Evolutionary conservation across 371 early-diverging fungal genomes (phyloP).

Genomic region (Syncephalastrum contaminatum): DNA sequence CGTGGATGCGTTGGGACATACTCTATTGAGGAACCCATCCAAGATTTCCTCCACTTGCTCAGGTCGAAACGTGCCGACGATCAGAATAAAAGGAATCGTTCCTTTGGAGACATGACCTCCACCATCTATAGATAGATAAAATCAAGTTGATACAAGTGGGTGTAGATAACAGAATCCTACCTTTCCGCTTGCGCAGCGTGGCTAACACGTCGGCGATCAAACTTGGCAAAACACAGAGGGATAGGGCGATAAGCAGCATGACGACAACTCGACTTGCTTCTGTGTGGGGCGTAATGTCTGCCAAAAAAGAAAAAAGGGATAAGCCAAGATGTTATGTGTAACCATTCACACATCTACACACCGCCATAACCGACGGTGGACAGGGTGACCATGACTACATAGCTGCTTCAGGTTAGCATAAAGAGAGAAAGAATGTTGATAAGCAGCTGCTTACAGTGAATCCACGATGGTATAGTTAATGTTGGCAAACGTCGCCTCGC

Average conservation of each 20-base stretch:
- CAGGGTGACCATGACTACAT: constrained; percentile 64
- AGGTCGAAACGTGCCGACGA: constrained; percentile 59
- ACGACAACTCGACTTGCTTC: constrained; percentile 63
- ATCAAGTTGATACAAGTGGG: neutral
- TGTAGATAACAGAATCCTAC: constrained; percentile 22
- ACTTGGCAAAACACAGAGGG: constrained; percentile 63
- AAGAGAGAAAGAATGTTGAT: neutral
- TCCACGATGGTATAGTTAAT: constrained; percentile 52
- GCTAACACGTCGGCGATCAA: constrained; percentile 57
- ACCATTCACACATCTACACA: constrained; percentile 2
- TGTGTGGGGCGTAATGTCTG: constrained; percentile 70
- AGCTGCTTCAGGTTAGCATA: constrained; percentile 17
- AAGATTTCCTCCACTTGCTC: constrained; percentile 60
- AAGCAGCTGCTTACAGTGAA: constrained; percentile 26
- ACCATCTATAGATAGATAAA: constrained; percentile 21
- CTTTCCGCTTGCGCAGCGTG: constrained; percentile 51
- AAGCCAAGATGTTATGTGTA: neutral
- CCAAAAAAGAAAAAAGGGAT: neutral
- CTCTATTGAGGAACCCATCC: constrained; percentile 60
- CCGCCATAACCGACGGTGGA: constrained; percentile 83
- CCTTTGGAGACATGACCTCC: constrained; percentile 49
- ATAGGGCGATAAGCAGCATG: constrained; percentile 66
- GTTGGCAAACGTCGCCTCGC: constrained; percentile 61
- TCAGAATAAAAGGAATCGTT: constrained; percentile 57
- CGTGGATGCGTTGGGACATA: constrained; percentile 22